Conservation (phyloP, 306 rosid species). For the Benincasa hispida region DNA sequence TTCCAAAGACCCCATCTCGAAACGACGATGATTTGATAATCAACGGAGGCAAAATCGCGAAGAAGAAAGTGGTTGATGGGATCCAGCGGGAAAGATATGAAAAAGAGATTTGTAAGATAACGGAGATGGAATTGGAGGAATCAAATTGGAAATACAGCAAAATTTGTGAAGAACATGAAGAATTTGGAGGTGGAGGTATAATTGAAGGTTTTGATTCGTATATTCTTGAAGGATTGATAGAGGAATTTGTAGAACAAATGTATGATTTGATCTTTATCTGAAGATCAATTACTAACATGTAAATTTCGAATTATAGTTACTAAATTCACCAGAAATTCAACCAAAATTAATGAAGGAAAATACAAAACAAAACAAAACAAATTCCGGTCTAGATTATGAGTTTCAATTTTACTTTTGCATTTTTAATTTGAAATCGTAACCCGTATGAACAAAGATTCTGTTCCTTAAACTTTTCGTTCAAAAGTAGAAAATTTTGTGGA, state of each 20-base stretch:
- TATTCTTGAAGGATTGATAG: constrained; percentile 39
- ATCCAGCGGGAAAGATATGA: constrained; percentile 25
- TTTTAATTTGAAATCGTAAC: not conserved
- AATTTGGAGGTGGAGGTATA: constrained; percentile 24
- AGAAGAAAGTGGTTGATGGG: constrained; percentile 18
- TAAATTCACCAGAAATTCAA: not conserved
- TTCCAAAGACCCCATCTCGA: constrained; percentile 14
- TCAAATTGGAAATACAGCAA: constrained; percentile 22
- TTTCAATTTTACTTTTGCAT: not conserved
- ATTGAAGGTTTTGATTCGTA: constrained; percentile 39
- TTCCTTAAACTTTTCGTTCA: not conserved
- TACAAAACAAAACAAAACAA: not conserved
- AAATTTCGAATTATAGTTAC: constrained; percentile 5
- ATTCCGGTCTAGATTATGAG: not conserved
- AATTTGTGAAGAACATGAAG: constrained; percentile 15
- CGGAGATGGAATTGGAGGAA: constrained; percentile 34
- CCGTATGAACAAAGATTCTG: not conserved
- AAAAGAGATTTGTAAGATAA: constrained; percentile 32
- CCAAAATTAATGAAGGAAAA: not conserved
- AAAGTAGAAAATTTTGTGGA: not conserved
- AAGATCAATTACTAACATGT: not conserved
- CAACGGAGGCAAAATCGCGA: constrained; percentile 25
- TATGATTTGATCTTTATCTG: not conserved
- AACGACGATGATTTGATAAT: constrained; percentile 23
- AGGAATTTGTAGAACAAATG: constrained; percentile 47